Evolutionary conservation across 164 flowering plant species (phyloP).

Genomic region (Vitis rotundifolia): DNA sequence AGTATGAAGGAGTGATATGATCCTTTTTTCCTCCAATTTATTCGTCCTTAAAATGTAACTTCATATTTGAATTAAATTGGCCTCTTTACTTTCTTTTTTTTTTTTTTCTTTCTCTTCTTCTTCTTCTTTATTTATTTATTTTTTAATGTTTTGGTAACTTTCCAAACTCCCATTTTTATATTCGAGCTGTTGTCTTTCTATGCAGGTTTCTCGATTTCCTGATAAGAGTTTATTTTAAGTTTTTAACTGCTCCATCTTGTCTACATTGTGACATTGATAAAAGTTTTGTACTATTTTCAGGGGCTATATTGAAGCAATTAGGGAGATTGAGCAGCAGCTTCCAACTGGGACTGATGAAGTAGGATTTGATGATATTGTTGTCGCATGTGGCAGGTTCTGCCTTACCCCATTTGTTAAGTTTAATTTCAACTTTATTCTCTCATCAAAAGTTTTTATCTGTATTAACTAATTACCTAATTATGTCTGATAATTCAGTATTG

Average conservation of each 20-base stretch:
- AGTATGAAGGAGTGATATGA: no score
- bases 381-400: slow-evolving; percentile 89
- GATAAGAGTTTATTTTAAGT: neutral
- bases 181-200: no score
- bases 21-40: no score
- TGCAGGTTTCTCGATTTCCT: no score
- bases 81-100: neutral
- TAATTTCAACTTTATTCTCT: neutral
- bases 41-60: no score
- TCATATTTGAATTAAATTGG: no score
- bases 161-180: no score
- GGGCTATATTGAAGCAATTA: slow-evolving; percentile 89
- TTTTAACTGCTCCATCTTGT: neutral
- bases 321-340: slow-evolving; percentile 82
- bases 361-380: slow-evolving; percentile 79
- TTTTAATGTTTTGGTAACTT: neutral
- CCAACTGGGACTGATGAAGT: slow-evolving; percentile 19
- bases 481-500: no score
- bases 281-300: slow-evolving; percentile 30
- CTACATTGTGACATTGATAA: neutral
- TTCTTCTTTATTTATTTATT: neutral
- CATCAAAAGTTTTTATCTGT: no score
- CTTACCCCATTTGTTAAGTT: slow-evolving; percentile 9
- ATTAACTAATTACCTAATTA: no score
- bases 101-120: neutral